phyloP scores from a whole-genome alignment of 768 basidiomycete genomes.

The Kondoa malvinella region DNA sequence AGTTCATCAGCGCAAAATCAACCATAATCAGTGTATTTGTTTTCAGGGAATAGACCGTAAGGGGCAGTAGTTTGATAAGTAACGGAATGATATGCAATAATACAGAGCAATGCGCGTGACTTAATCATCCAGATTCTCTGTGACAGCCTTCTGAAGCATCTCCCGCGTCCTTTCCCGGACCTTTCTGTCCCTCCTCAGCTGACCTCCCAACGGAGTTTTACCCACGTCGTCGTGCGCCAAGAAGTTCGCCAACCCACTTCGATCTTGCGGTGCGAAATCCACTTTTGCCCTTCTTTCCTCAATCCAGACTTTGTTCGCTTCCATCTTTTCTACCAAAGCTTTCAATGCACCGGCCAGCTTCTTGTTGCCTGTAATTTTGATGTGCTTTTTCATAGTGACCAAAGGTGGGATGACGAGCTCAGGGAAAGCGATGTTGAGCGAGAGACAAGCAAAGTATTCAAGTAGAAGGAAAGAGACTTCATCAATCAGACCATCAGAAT shows the following conservation, averaged over 20 bases:
- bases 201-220: conserved; percentile 51
- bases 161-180: conserved; percentile 43
- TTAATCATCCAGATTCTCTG: conserved; percentile 6
- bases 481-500: conserved; percentile 63
- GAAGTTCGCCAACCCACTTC: conserved; percentile 49
- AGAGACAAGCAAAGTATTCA: conserved; percentile 60
- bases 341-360: conserved; percentile 42
- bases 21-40: too few species aligned
- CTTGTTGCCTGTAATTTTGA: conserved; percentile 45
- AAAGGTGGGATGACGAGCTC: conserved; percentile 70
- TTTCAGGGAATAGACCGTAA: too few species aligned
- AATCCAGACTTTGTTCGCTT: conserved; percentile 65
- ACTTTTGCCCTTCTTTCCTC: conserved; percentile 53
- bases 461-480: conserved; percentile 61
- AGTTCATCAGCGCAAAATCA: too few species aligned
- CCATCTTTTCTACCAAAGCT: conserved; percentile 64
- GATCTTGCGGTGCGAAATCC: conserved; percentile 54
- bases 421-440: conserved; percentile 81
- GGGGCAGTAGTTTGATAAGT: too few species aligned
- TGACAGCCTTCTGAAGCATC: conserved; percentile 31
- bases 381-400: conserved; percentile 49
- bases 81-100: too few species aligned
- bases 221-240: conserved; percentile 40
- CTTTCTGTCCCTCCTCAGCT: conserved; percentile 60
- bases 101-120: not conserved